phyloP scores from a whole-genome alignment of 768 basidiomycete species.

The Fibroporia radiculosa region DNA sequence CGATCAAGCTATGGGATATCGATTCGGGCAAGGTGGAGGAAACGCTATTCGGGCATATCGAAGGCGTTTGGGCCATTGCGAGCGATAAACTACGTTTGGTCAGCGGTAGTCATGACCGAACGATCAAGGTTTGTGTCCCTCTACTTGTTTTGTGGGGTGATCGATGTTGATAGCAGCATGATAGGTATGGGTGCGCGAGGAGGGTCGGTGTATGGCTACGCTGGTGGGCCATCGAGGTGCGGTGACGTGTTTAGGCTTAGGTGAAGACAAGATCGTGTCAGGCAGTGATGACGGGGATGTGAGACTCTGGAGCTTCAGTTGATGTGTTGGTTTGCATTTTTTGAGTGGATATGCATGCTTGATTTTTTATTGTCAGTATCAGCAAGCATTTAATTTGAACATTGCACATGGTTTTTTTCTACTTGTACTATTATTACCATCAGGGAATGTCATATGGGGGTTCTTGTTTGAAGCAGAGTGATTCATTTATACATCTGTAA shows the following conservation, averaged over 20 bases:
- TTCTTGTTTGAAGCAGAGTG: too few relatives aligned
- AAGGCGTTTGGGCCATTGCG: constrained; percentile 96
- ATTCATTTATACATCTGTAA: too few relatives aligned
- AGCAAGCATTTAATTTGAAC: too few relatives aligned
- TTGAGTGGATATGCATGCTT: too few relatives aligned
- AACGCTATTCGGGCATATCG: constrained; percentile 96
- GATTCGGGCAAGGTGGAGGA: constrained; percentile 68
- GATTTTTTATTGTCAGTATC: too few relatives aligned
- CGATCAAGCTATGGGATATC: constrained; percentile 94
- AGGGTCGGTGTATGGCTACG: constrained; percentile 80
- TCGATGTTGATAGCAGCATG: constrained; percentile 1
- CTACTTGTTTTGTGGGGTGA: not conserved
- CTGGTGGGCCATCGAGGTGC: constrained; percentile 92
- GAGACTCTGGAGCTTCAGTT: constrained; percentile 58
- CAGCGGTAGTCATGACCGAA: constrained; percentile 90
- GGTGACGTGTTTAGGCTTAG: constrained; percentile 82
- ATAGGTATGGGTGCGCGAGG: constrained; percentile 91
- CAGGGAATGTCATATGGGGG: too few relatives aligned
- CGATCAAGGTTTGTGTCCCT: constrained; percentile 69
- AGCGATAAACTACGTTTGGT: constrained; percentile 88
- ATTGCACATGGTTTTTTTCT: too few relatives aligned
- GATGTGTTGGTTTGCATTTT: too few relatives aligned
- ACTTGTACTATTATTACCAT: too few relatives aligned
- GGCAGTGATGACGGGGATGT: constrained; percentile 90
- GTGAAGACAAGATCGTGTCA: constrained; percentile 95